These are phyloP conservation scores for Circinella umbellata DNA, from an alignment of 371 early-diverging fungal species.

Conservation along the genomic window DNA sequence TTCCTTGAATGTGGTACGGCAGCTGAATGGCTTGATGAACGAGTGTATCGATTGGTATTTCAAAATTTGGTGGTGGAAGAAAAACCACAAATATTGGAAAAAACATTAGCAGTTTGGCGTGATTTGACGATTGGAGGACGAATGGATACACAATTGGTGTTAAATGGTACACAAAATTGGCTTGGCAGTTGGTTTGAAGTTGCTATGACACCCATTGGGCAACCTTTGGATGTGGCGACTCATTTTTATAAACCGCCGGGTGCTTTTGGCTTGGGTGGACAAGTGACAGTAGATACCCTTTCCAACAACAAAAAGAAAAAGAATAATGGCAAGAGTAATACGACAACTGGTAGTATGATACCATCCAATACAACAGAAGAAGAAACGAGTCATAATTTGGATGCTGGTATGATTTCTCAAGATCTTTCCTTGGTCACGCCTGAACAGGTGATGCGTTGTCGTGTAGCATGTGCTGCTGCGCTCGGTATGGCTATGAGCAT, in stretches of 20 bases:
- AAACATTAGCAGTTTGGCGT: conserved; percentile 76
- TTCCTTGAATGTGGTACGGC: conserved; percentile 73
- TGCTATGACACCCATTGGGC: conserved; percentile 80
- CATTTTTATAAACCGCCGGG: conserved; percentile 70
- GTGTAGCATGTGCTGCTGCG: conserved; percentile 78
- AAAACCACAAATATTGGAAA: conserved; percentile 66
- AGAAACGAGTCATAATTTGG: conserved; percentile 70
- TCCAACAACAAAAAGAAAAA: conserved; percentile 15
- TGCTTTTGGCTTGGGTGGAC: conserved; percentile 47
- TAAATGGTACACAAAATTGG: conserved; percentile 51
- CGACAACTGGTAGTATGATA: conserved; percentile 14
- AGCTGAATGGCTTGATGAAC: conserved; percentile 78
- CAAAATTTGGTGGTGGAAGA: conserved; percentile 94
- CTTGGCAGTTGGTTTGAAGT: conserved; percentile 60
- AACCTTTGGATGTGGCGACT: conserved; percentile 67
- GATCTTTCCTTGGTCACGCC: conserved; percentile 84
- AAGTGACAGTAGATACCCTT: conserved; percentile 9
- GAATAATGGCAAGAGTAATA: conserved; percentile 21
- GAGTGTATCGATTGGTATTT: conserved; percentile 78
- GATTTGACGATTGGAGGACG: conserved; percentile 49
- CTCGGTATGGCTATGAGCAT: conserved; percentile 78
- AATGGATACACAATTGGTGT: conserved; percentile 37
- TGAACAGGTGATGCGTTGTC: conserved; percentile 81
- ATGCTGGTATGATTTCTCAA: conserved; percentile 90
- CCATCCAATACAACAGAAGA: conserved; percentile 2